These are phyloP conservation scores for Lycium barbarum DNA, from an alignment of 257 asterid species.

Conservation along the genomic window DNA sequence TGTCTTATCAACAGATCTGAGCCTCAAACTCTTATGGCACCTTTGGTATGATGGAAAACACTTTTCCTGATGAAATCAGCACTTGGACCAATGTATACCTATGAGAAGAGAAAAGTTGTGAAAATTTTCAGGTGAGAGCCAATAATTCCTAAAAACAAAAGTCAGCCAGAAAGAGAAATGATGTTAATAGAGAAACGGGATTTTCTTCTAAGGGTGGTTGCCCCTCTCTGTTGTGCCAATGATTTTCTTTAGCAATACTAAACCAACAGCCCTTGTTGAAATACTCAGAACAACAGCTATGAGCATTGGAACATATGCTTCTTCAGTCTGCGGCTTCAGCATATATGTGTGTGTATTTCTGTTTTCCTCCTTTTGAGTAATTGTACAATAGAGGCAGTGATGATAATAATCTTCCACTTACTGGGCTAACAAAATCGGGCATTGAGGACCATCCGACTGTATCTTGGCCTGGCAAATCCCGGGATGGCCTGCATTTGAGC, in stretches of 20 bases:
- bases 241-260: neutral
- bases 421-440: neutral
- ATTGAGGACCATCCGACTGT: neutral
- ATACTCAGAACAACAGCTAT: neutral
- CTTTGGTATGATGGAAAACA: neutral
- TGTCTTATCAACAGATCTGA: constrained; percentile 21
- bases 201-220: constrained; percentile 24
- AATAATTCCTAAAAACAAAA: neutral
- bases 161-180: neutral
- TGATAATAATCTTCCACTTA: neutral
- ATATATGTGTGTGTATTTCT: neutral
- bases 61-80: neutral
- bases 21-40: neutral
- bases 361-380: neutral
- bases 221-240: constrained; percentile 8
- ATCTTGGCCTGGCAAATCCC: constrained; percentile 8
- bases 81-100: neutral
- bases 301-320: neutral
- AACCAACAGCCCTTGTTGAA: neutral
- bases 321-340: neutral
- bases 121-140: neutral
- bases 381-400: neutral
- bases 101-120: constrained; percentile 12
- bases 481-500: neutral
- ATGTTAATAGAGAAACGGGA: constrained; percentile 25